Evolutionary conservation across 352 stramenopile genomes (phyloP).

Genomic region (Saprolegnia parasitica): DNA sequence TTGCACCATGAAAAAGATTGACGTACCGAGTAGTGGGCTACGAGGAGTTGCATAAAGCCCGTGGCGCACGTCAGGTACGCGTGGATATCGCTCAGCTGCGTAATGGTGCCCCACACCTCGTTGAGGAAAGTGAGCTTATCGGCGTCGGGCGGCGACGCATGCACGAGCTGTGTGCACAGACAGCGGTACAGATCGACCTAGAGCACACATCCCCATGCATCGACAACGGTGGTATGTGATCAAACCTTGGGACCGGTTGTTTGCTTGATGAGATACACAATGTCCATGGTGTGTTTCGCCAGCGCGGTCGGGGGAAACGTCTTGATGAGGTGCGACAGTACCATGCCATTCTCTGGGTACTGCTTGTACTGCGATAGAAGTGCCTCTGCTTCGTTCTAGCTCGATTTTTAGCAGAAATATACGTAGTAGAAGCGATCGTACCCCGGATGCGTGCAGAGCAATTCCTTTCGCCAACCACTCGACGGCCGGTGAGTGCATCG

Average conservation of each 20-base stretch:
- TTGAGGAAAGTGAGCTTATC: conserved; percentile 80
- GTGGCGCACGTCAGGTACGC: conserved; percentile 80
- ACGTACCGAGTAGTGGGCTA: conserved; percentile 69
- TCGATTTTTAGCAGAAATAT: not conserved
- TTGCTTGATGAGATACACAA: conserved; percentile 64
- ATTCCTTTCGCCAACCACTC: conserved; percentile 83
- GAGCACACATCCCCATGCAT: not conserved
- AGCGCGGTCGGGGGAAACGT: conserved; percentile 66
- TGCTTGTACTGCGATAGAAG: conserved; percentile 77
- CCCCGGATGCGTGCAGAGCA: conserved; percentile 37
- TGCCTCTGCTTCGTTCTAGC: conserved; percentile 48
- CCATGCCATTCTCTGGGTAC: conserved; percentile 83
- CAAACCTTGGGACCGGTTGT: conserved; percentile 17
- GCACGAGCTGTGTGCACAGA: conserved; percentile 29
- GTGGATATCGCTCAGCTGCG: conserved; percentile 56
- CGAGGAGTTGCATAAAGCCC: conserved; percentile 80
- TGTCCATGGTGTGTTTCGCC: conserved; percentile 41
- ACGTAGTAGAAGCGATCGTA: conserved; percentile 19
- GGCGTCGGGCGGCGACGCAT: conserved; percentile 34
- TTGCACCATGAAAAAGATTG: not conserved
- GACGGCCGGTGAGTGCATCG: conserved; percentile 76
- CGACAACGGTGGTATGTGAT: not conserved
- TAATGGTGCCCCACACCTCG: conserved; percentile 79
- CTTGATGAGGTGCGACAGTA: conserved; percentile 82
- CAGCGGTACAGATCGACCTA: conserved; percentile 32